Evolutionary conservation across 2,329 filamentous ascomycete genomes (phyloP).

Genomic region (Aspergillus sp.): DNA sequence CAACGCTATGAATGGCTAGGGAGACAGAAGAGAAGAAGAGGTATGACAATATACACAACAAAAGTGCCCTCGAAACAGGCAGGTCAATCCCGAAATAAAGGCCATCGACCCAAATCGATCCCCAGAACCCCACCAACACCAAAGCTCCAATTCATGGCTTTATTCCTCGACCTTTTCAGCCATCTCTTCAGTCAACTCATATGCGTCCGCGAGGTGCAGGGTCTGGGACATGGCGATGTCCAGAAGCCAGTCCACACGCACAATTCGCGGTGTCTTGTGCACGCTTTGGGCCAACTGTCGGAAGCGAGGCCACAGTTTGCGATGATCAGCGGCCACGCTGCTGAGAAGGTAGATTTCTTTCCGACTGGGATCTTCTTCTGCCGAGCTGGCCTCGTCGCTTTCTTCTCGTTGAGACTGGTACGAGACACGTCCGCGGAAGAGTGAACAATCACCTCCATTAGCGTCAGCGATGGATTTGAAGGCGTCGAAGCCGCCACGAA

Average conservation of each 20-base stretch:
- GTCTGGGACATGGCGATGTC: slow-evolving; percentile 87
- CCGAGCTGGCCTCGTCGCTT: slow-evolving; percentile 46
- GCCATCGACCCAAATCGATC: background rate
- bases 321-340: slow-evolving; percentile 65
- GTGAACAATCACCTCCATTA: slow-evolving; percentile 80
- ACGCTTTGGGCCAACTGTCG: slow-evolving; percentile 73
- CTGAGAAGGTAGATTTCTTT: slow-evolving; percentile 83
- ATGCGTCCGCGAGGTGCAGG: slow-evolving; percentile 65
- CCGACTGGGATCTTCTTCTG: slow-evolving; percentile 60
- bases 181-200: slow-evolving; percentile 45
- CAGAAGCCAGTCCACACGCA: slow-evolving; percentile 84
- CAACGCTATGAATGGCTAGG: background rate
- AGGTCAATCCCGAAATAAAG: background rate
- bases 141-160: background rate
- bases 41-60: slow-evolving; percentile 3
- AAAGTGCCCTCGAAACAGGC: background rate
- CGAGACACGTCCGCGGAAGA: slow-evolving; percentile 73
- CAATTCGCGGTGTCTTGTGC: slow-evolving; percentile 77
- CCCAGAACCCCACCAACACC: background rate
- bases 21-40: background rate
- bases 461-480: slow-evolving; percentile 83
- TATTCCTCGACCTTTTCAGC: slow-evolving; percentile 22
- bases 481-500: slow-evolving; percentile 78
- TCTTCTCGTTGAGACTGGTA: slow-evolving; percentile 60
- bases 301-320: slow-evolving; percentile 76